Conservation (phyloP, 305 asterid species). For the Solanum aculeatissimum region DNA sequence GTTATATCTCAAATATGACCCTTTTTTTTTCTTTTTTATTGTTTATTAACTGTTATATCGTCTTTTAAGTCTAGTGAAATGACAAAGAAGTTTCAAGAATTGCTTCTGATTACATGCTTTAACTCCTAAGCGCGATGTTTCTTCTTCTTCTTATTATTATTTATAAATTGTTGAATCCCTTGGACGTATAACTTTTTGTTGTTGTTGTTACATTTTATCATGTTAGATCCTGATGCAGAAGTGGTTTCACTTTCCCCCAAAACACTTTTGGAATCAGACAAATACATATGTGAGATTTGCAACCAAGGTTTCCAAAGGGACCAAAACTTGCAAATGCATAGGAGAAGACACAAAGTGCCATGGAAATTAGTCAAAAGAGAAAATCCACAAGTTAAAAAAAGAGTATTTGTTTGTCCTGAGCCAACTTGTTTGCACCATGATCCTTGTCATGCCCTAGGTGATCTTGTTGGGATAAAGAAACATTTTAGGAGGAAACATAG, state of each 20-base stretch:
- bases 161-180: background rate
- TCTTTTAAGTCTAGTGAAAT: no score
- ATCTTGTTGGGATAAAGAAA: conserved; percentile 72
- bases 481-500: conserved; percentile 69
- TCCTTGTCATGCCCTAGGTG: conserved; percentile 71
- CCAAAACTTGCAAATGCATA: conserved; percentile 76
- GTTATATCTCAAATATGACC: background rate
- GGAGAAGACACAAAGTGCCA: conserved; percentile 68
- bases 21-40: background rate
- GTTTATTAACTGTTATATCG: background rate
- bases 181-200: background rate
- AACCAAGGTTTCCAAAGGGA: conserved; percentile 70
- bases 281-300: conserved; percentile 72
- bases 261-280: conserved; percentile 64
- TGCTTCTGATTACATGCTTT: no score
- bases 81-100: no score
- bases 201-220: background rate
- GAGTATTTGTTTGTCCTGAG: conserved; percentile 76
- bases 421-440: conserved; percentile 70
- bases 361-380: conserved; percentile 65
- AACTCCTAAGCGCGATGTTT: no score
- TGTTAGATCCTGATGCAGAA: conserved; percentile 67
- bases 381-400: conserved; percentile 32
- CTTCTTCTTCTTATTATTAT: background rate
- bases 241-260: conserved; percentile 66